Evolutionary conservation across 2,329 filamentous ascomycete genomes (phyloP).

Genomic region (Exophiala oligosperma): DNA sequence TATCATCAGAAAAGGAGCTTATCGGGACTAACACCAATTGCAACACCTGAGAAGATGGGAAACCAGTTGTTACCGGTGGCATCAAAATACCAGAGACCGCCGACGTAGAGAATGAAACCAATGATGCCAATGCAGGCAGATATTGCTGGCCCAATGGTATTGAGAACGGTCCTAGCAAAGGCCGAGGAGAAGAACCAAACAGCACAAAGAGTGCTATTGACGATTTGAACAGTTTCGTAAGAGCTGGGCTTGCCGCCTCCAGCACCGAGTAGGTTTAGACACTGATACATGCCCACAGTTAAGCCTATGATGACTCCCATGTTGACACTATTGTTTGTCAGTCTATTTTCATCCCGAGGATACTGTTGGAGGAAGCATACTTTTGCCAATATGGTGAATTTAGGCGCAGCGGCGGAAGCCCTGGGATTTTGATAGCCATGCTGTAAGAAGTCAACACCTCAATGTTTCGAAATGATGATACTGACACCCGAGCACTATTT

Average conservation of each 20-base stretch:
- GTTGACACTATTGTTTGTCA: background rate
- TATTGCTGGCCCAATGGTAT: conserved; percentile 15
- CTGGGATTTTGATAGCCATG: conserved; percentile 4
- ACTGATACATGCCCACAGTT: conserved; percentile 12
- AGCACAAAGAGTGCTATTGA: conserved; percentile 15
- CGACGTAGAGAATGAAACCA: conserved; percentile 15
- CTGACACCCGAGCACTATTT: too few species aligned
- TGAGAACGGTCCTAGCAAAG: conserved; percentile 15
- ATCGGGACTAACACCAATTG: background rate
- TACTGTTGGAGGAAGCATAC: background rate
- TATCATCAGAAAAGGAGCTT: background rate
- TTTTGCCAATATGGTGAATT: conserved; percentile 6
- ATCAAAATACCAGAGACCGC: conserved; percentile 17
- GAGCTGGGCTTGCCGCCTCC: conserved; percentile 16
- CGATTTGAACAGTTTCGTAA: conserved; percentile 8
- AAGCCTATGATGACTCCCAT: conserved; percentile 15
- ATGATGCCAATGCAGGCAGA: conserved; percentile 12
- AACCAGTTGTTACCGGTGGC: conserved; percentile 6
- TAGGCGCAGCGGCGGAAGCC: background rate
- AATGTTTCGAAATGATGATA: too few species aligned
- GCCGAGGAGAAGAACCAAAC: conserved; percentile 13
- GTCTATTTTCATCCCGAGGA: background rate
- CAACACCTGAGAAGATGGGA: conserved; percentile 7
- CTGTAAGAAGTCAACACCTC: too few species aligned
- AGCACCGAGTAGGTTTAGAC: conserved; percentile 17